Conservation (phyloP, 768 basidiomycete species). For the Lactarius tabidus region DNA sequence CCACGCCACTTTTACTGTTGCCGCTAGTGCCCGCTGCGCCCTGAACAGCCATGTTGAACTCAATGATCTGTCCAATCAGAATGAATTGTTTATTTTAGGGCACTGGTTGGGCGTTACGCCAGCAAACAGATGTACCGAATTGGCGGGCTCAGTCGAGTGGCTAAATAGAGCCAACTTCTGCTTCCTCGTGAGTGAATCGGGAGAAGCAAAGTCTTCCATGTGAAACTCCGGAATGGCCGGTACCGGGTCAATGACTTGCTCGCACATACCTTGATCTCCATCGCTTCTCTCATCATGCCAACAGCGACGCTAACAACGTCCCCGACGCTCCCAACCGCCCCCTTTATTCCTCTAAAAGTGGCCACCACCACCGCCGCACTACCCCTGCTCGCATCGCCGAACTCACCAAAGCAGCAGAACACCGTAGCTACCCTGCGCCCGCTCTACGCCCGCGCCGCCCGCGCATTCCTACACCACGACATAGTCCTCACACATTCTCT, state of each 20-base stretch:
- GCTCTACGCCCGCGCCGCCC: constrained; percentile 71
- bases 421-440: constrained; percentile 56
- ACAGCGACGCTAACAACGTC: constrained; percentile 20
- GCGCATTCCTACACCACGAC: constrained; percentile 75
- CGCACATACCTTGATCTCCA: not conserved
- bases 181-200: not conserved
- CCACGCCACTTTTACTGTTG: not conserved
- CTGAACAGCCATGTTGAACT: not conserved
- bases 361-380: not conserved
- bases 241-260: too few relatives aligned
- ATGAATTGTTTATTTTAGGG: not conserved
- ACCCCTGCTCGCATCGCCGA: not conserved
- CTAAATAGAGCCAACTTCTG: too few relatives aligned
- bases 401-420: constrained; percentile 24
- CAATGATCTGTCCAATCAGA: not conserved
- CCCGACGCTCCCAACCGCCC: not conserved
- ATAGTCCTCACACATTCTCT: constrained; percentile 61
- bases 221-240: not conserved
- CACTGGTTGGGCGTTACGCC: not conserved
- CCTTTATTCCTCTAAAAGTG: constrained; percentile 16
- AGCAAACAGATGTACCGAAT: not conserved
- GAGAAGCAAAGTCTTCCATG: too few relatives aligned
- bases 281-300: constrained; percentile 12
- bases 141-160: not conserved
- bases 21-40: too few relatives aligned